A percentile compares a stretch with the other conserved stretches of the same genome.
phyloP scores from a whole-genome alignment of 2,329 filamentous ascomycete genomes.

The Colletotrichum lini region DNA sequence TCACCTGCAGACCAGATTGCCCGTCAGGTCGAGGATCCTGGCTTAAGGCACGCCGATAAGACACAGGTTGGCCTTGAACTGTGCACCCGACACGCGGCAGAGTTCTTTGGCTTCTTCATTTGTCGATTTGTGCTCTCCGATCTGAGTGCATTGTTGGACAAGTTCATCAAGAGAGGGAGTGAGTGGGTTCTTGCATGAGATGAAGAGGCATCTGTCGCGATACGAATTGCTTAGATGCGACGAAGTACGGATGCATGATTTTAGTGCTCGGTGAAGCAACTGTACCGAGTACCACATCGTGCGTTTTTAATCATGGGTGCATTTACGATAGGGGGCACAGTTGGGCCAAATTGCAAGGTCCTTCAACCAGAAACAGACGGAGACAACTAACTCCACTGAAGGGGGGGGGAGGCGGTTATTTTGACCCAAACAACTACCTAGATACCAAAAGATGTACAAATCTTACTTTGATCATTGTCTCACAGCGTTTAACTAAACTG shows the following conservation, averaged over 20 bases:
- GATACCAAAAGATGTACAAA: neutral
- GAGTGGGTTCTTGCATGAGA: constrained; percentile 83
- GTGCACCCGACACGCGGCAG: constrained; percentile 91
- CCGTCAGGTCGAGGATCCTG: constrained; percentile 95
- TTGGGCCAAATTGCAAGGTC: neutral
- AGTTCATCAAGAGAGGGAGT: constrained; percentile 95
- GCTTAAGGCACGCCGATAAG: constrained; percentile 89
- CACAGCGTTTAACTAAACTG: neutral
- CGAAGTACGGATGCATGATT: neutral
- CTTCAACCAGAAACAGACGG: neutral
- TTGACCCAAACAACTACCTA: neutral
- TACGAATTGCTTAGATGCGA: neutral
- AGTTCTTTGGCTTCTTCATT: constrained; percentile 98
- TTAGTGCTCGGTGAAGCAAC: neutral
- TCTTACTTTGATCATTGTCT: neutral
- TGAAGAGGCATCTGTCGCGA: neutral
- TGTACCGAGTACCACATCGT: neutral
- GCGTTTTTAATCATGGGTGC: neutral
- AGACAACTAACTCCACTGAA: neutral
- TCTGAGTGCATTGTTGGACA: constrained; percentile 88
- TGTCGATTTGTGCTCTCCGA: constrained; percentile 95
- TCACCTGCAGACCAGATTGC: constrained; percentile 85
- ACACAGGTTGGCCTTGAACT: constrained; percentile 97
- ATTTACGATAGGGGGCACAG: neutral
- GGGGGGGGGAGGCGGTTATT: no score